Evolutionary conservation across 768 basidiomycete genomes (phyloP).

Genomic region (Russula virescens): DNA sequence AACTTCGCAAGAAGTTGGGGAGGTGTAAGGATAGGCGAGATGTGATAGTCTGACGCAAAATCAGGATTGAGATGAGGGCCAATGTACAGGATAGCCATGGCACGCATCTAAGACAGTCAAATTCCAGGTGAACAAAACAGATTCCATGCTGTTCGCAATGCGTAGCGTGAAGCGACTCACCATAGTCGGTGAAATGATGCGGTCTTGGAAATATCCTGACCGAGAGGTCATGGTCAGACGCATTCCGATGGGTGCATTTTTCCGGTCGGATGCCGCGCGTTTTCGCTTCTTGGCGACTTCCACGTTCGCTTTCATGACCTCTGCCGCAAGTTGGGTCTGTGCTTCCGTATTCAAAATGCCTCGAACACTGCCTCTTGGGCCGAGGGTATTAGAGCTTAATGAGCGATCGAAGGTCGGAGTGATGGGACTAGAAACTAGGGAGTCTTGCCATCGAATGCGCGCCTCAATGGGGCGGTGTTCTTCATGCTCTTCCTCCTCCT

Average conservation of each 20-base stretch:
- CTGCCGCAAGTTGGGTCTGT: slow-evolving; percentile 19
- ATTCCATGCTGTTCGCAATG: not conserved
- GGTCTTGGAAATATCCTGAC: slow-evolving; percentile 88
- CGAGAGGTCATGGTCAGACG: slow-evolving; percentile 93
- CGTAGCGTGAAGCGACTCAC: slow-evolving; percentile 42
- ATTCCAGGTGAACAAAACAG: not conserved
- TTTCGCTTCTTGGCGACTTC: slow-evolving; percentile 21
- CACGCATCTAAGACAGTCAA: slow-evolving; percentile 71
- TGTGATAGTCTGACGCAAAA: slow-evolving; percentile 90
- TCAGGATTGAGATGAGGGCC: slow-evolving; percentile 93
- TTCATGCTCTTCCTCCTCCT: slow-evolving; percentile 36
- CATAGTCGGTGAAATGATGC: slow-evolving; percentile 94
- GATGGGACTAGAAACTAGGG: not conserved
- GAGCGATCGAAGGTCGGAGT: not conserved
- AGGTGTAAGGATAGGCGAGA: slow-evolving; percentile 92
- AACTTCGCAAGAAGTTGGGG: slow-evolving; percentile 80
- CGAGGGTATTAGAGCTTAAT: not conserved
- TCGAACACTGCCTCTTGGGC: not conserved
- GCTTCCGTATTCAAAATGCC: slow-evolving; percentile 10
- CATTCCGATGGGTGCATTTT: slow-evolving; percentile 64
- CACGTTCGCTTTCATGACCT: slow-evolving; percentile 18
- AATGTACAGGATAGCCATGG: slow-evolving; percentile 97
- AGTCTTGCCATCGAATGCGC: slow-evolving; percentile 41
- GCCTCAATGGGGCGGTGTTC: slow-evolving; percentile 73
- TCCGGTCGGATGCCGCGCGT: slow-evolving; percentile 22